Percentiles rank a stretch among this genome's conserved stretches.
phyloP scores from a whole-genome alignment of 2,329 filamentous ascomycete species.

The Aspergillus sp. region DNA sequence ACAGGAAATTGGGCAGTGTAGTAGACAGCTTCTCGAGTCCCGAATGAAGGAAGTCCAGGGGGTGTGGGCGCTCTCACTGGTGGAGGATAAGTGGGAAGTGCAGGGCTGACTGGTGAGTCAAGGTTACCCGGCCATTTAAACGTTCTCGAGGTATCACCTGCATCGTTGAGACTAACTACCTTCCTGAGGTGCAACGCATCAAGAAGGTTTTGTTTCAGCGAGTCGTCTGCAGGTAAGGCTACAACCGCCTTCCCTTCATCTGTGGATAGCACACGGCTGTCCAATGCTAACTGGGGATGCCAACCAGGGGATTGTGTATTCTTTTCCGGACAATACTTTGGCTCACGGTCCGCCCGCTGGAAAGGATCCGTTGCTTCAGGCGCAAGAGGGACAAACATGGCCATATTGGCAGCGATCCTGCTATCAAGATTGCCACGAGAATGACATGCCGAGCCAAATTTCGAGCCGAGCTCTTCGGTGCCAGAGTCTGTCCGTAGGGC shows the following conservation, averaged over 20 bases:
- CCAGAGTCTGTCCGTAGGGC: slow-evolving; percentile 35
- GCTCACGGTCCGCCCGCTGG: neutral
- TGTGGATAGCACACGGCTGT: slow-evolving; percentile 1
- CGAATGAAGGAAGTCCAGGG: slow-evolving; percentile 48
- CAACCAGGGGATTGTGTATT: slow-evolving; percentile 20
- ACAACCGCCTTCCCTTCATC: neutral
- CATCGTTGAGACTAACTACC: slow-evolving; percentile 30
- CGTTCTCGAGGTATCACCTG: slow-evolving; percentile 21
- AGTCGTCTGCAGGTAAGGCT: neutral
- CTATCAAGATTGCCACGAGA: slow-evolving; percentile 24
- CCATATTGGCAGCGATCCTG: slow-evolving; percentile 30
- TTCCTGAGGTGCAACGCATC: slow-evolving; percentile 19
- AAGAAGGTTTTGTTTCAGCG: neutral
- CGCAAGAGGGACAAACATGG: slow-evolving; percentile 29
- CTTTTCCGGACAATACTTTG: neutral
- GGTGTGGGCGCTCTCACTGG: slow-evolving; percentile 44
- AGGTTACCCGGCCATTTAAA: slow-evolving; percentile 27
- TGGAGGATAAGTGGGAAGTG: slow-evolving; percentile 39
- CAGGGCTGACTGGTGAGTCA: slow-evolving; percentile 31
- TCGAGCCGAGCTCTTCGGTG: slow-evolving; percentile 21
- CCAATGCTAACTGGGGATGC: slow-evolving; percentile 22
- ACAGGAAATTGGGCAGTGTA: slow-evolving; percentile 31
- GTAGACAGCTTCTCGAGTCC: slow-evolving; percentile 41
- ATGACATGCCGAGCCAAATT: slow-evolving; percentile 7
- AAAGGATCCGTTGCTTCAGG: slow-evolving; percentile 5